phyloP scores from a whole-genome alignment of 1,139 yeast genomes.

The Lizanozyma gosingica region DNA sequence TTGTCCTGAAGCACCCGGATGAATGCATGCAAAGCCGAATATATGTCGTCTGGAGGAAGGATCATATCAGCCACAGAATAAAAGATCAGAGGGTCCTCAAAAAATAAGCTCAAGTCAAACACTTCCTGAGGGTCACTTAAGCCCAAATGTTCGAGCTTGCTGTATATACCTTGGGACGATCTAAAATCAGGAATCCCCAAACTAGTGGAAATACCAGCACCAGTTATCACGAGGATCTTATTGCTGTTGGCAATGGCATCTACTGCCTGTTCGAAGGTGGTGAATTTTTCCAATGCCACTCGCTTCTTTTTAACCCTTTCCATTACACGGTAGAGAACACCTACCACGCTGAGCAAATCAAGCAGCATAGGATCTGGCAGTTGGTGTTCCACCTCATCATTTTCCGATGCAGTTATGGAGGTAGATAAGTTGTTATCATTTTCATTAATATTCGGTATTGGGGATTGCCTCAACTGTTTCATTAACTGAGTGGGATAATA shows the following conservation, averaged over 20 bases:
- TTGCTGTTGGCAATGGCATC: slow-evolving; percentile 44
- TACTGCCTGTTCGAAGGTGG: slow-evolving; percentile 53
- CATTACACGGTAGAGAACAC: slow-evolving; percentile 50
- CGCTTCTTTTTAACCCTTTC: slow-evolving; percentile 49
- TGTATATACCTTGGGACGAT: slow-evolving; percentile 80
- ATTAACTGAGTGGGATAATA: slow-evolving; percentile 30
- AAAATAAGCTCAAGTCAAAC: slow-evolving; percentile 68
- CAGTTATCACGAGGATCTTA: slow-evolving; percentile 74
- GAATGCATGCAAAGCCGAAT: slow-evolving; percentile 81
- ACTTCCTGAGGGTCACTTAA: slow-evolving; percentile 92
- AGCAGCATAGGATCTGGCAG: slow-evolving; percentile 11
- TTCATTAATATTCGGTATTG: slow-evolving; percentile 14
- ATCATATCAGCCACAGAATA: slow-evolving; percentile 85
- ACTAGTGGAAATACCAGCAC: slow-evolving; percentile 93
- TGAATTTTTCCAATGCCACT: slow-evolving; percentile 40
- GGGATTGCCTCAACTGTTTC: slow-evolving; percentile 11
- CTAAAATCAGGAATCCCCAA: slow-evolving; percentile 94
- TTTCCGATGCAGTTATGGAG: slow-evolving; percentile 10
- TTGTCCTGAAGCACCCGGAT: slow-evolving; percentile 67
- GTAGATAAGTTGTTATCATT: slow-evolving; percentile 18
- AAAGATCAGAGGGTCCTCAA: slow-evolving; percentile 72
- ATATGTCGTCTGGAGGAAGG: slow-evolving; percentile 67
- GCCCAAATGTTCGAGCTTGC: slow-evolving; percentile 61
- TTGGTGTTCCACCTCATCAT: slow-evolving; percentile 9
- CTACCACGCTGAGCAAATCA: slow-evolving; percentile 39